phyloP scores from a whole-genome alignment of 768 basidiomycete species.

The Panellus pusillus region DNA sequence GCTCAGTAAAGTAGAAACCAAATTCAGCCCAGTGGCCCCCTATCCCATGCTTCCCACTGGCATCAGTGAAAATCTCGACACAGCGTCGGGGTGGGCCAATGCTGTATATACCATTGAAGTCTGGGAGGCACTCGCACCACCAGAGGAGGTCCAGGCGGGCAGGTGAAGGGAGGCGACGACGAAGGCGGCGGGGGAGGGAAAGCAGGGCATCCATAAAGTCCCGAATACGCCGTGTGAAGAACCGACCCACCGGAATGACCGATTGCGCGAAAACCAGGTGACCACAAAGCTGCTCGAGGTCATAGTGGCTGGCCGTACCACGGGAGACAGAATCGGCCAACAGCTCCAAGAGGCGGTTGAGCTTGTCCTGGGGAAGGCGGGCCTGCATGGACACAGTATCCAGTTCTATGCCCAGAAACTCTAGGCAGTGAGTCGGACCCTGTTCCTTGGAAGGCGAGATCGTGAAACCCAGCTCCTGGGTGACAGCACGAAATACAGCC shows the following conservation, averaged over 20 bases:
- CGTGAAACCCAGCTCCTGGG: slow-evolving; percentile 18
- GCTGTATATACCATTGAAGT: neutral
- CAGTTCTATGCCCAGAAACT: slow-evolving; percentile 23
- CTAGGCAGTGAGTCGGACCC: slow-evolving; percentile 15
- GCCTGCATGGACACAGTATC: slow-evolving; percentile 24
- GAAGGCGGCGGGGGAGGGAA: neutral
- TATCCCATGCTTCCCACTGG: neutral
- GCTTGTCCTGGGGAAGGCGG: slow-evolving; percentile 20
- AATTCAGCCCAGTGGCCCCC: neutral
- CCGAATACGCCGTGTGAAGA: neutral
- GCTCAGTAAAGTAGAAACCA: neutral
- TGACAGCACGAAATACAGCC: slow-evolving; percentile 3
- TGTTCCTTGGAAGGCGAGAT: slow-evolving; percentile 18
- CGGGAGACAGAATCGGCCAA: slow-evolving; percentile 7
- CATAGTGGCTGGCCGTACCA: slow-evolving; percentile 2
- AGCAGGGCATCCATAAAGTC: neutral
- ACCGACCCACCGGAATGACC: neutral
- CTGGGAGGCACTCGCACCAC: neutral
- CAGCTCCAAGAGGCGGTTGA: slow-evolving; percentile 11
- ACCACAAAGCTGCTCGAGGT: slow-evolving; percentile 16
- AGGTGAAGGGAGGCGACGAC: neutral
- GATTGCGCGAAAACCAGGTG: neutral
- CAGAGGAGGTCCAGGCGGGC: neutral
- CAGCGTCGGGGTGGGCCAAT: neutral
- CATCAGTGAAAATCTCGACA: neutral